Percentiles rank a stretch among this genome's conserved stretches.
Evolutionary conservation across 306 rosid genomes (phyloP).

Genomic region (Delonix regia): DNA sequence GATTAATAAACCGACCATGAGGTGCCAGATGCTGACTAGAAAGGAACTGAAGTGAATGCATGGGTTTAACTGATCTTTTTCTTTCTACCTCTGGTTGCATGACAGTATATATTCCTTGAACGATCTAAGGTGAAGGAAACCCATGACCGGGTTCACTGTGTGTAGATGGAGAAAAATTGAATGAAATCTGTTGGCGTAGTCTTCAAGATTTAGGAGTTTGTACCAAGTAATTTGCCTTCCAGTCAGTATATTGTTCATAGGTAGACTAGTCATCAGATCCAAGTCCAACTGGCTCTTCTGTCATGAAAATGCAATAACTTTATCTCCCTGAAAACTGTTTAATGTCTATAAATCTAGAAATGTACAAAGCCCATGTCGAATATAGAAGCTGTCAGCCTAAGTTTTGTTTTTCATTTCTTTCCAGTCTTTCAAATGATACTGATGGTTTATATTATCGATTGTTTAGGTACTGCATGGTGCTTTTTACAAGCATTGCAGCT

Average conservation of each 20-base stretch:
- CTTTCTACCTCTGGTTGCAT: not conserved
- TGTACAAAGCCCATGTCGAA: not conserved
- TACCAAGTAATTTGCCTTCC: not conserved
- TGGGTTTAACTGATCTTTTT: not conserved
- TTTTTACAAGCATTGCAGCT: constrained; percentile 95
- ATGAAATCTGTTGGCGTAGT: not conserved
- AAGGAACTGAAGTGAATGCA: not conserved
- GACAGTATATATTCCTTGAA: not conserved
- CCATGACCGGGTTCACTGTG: not conserved
- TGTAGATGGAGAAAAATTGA: not conserved
- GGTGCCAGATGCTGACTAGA: not conserved
- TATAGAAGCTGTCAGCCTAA: not conserved
- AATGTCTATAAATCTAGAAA: not conserved
- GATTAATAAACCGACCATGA: not conserved
- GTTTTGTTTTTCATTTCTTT: not conserved
- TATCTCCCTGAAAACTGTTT: not conserved
- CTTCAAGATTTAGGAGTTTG: not conserved
- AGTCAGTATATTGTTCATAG: not conserved
- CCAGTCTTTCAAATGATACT: constrained; percentile 28
- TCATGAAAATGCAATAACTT: not conserved
- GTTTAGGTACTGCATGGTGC: constrained; percentile 94
- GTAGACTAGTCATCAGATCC: constrained; percentile 6
- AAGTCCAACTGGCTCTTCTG: constrained; percentile 2
- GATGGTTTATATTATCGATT: constrained; percentile 30
- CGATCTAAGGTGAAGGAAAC: constrained; percentile 3